Evolutionary conservation across 257 asterid species (phyloP).

Genomic region (Salvia splendens): DNA sequence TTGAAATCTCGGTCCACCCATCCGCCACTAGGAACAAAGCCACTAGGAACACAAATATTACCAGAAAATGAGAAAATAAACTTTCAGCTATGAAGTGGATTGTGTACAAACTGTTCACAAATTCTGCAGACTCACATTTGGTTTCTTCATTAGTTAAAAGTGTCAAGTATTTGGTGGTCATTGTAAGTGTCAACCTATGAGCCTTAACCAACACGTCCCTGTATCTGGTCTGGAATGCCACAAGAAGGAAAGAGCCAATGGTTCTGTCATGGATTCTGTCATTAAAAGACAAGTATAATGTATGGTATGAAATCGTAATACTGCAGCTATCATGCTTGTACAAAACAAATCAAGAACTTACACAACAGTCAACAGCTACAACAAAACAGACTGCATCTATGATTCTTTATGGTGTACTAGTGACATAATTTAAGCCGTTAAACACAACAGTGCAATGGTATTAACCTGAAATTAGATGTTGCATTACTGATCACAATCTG

Average conservation of each 20-base stretch:
- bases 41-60: slow-evolving; percentile 11
- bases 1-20: slow-evolving; percentile 87
- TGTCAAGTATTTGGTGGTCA: slow-evolving; percentile 66
- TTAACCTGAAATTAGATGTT: slow-evolving; percentile 2
- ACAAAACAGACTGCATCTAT: background rate
- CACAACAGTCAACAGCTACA: background rate
- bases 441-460: background rate
- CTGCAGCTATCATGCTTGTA: slow-evolving; percentile 15
- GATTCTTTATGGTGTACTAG: background rate
- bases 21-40: slow-evolving; percentile 56
- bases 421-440: background rate
- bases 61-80: background rate
- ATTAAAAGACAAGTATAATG: slow-evolving; percentile 16
- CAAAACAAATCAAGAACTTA: slow-evolving; percentile 7
- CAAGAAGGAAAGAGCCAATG: slow-evolving; percentile 82
- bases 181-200: slow-evolving; percentile 58
- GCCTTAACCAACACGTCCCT: slow-evolving; percentile 87
- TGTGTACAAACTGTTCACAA: background rate
- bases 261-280: slow-evolving; percentile 84
- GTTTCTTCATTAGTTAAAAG: slow-evolving; percentile 86
- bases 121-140: slow-evolving; percentile 54
- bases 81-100: background rate
- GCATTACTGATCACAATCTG: background rate
- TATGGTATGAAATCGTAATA: slow-evolving; percentile 1
- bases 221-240: slow-evolving; percentile 86